A percentile compares a stretch with the other conserved stretches of the same genome.
These are phyloP conservation scores for Phaeosphaeriaceae sp. DNA, from an alignment of 2,329 filamentous ascomycete species.

Conservation along the genomic window DNA sequence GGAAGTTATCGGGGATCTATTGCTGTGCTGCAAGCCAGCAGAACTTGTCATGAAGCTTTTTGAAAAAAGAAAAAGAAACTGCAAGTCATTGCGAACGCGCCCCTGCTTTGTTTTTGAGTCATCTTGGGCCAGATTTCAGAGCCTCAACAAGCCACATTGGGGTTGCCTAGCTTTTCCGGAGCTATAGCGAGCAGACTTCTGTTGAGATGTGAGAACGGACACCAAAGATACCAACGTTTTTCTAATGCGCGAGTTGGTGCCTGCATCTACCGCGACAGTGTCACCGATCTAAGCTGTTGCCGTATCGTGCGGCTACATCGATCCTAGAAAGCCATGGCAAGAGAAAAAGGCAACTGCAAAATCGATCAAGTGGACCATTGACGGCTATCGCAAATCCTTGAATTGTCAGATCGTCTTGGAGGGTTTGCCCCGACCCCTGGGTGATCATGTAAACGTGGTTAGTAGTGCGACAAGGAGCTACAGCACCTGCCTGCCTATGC, in stretches of 20 bases:
- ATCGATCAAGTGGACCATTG: constrained; percentile 5
- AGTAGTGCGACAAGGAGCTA: constrained; percentile 19
- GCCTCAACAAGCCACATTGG: constrained; percentile 18
- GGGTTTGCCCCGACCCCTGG: neutral
- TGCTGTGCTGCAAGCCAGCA: too few species aligned
- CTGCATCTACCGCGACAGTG: constrained; percentile 5
- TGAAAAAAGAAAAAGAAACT: neutral
- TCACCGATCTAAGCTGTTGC: constrained; percentile 5
- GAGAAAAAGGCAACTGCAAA: neutral
- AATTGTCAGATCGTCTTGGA: constrained; percentile 16
- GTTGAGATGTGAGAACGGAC: constrained; percentile 9
- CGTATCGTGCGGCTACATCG: constrained; percentile 3
- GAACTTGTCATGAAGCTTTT: too few species aligned
- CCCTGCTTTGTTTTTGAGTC: constrained; percentile 8
- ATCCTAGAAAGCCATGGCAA: constrained; percentile 1
- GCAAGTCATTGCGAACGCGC: constrained; percentile 1
- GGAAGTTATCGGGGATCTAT: too few species aligned
- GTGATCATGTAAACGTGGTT: neutral
- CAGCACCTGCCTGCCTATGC: constrained; percentile 13
- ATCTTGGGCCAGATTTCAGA: constrained; percentile 11
- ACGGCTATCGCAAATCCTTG: constrained; percentile 8
- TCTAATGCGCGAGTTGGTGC: constrained; percentile 3
- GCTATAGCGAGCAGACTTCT: constrained; percentile 9
- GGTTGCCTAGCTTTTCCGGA: constrained; percentile 18
- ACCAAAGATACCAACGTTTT: constrained; percentile 1